phyloP scores from a whole-genome alignment of 2,329 filamentous ascomycete species.

The Sporothrix sp. region DNA sequence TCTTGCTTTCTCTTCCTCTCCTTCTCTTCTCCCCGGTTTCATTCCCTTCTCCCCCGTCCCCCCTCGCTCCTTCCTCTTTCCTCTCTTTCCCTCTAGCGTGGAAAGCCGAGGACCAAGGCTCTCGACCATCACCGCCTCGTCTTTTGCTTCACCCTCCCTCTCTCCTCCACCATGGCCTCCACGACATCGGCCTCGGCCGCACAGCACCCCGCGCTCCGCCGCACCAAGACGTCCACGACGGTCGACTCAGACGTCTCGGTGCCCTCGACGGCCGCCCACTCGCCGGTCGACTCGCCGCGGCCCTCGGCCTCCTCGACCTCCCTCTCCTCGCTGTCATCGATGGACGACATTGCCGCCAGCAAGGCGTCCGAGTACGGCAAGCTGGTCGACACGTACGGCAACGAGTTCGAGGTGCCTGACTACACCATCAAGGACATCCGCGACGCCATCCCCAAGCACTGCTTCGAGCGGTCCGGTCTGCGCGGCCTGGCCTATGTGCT shows the following conservation, averaged over 20 bases:
- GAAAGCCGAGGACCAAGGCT: background rate
- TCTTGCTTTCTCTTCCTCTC: background rate
- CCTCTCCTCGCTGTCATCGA: conserved; percentile 76
- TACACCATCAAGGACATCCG: conserved; percentile 97
- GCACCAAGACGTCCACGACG: conserved; percentile 35
- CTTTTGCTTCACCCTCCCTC: background rate
- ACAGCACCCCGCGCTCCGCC: conserved; percentile 37
- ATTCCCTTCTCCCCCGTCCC: background rate
- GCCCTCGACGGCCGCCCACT: conserved; percentile 47
- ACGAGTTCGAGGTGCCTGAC: conserved; percentile 85
- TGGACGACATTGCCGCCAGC: conserved; percentile 53
- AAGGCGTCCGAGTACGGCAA: conserved; percentile 44
- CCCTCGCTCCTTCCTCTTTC: background rate
- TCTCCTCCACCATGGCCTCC: conserved; percentile 34
- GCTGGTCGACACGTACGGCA: conserved; percentile 86
- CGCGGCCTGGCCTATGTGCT: conserved; percentile 73
- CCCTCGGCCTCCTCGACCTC: conserved; percentile 75
- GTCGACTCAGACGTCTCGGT: conserved; percentile 35
- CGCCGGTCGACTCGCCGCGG: conserved; percentile 50
- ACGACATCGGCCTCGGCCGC: conserved; percentile 24
- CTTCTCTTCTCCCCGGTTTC: background rate
- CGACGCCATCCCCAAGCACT: conserved; percentile 95
- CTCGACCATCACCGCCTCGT: background rate
- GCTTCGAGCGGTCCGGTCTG: conserved; percentile 76
- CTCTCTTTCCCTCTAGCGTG: conserved; percentile 1